Evolutionary conservation across 208 protist species (phyloP).

Genomic region (Leishmania guyanensis): DNA sequence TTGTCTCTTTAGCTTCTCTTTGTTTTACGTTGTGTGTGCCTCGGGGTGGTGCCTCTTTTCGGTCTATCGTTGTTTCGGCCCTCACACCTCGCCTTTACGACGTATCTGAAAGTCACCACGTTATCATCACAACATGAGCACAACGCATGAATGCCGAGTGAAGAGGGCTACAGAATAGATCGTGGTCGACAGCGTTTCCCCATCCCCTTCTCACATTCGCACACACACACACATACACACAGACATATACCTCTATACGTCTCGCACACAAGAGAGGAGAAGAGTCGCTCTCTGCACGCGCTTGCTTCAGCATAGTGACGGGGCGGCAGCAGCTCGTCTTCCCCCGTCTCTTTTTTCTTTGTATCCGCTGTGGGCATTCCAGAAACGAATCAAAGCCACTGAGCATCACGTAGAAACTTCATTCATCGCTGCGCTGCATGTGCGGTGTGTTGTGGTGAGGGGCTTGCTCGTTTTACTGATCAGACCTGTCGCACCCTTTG

Average conservation of each 20-base stretch:
- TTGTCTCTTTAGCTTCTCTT: not conserved
- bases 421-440: not conserved
- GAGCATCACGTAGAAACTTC: not conserved
- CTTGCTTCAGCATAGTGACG: not conserved
- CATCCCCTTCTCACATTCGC: not conserved
- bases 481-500: not conserved
- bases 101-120: not conserved
- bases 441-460: too few relatives aligned
- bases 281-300: not conserved
- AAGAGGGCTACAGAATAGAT: not conserved
- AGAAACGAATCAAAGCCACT: not conserved
- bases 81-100: not conserved
- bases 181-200: not conserved
- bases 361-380: not conserved
- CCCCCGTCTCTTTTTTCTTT: not conserved
- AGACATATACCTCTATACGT: not conserved
- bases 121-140: not conserved
- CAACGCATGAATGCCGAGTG: not conserved
- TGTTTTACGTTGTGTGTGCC: not conserved
- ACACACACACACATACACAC: not conserved
- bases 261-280: not conserved
- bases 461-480: not conserved
- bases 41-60: not conserved
- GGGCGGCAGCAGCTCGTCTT: not conserved
- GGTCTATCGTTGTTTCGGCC: not conserved